phyloP scores from a whole-genome alignment of 805 yeast genomes.

The Alloascoidea africana region DNA sequence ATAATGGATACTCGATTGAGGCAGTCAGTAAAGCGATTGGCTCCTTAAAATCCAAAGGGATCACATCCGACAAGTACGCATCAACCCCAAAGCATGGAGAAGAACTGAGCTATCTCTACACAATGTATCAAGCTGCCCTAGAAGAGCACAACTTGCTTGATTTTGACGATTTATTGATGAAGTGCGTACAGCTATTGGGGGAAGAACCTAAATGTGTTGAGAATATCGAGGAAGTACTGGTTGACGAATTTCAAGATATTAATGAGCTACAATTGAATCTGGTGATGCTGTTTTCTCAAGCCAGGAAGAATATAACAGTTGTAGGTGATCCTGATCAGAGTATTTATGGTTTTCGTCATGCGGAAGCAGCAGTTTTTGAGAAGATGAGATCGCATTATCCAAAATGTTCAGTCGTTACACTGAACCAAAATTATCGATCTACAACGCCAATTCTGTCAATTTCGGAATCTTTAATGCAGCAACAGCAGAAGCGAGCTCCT shows the following conservation, averaged over 20 bases:
- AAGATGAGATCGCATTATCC: slow-evolving; percentile 28
- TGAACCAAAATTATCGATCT: slow-evolving; percentile 72
- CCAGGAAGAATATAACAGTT: slow-evolving; percentile 50
- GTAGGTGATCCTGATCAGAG: slow-evolving; percentile 98
- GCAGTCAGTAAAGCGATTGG: slow-evolving; percentile 1
- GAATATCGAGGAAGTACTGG: slow-evolving; percentile 55
- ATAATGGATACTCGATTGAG: not conserved
- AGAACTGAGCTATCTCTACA: slow-evolving; percentile 22
- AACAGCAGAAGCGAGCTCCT: slow-evolving; percentile 28
- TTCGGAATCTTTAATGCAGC: slow-evolving; percentile 52
- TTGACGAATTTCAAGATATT: slow-evolving; percentile 94
- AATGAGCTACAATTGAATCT: slow-evolving; percentile 61
- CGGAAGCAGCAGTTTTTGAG: slow-evolving; percentile 51
- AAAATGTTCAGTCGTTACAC: slow-evolving; percentile 21
- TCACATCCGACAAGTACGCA: slow-evolving; percentile 2
- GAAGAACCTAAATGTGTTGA: slow-evolving; percentile 26
- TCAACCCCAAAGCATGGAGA: not conserved
- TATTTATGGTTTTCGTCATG: slow-evolving; percentile 79
- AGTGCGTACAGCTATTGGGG: slow-evolving; percentile 33
- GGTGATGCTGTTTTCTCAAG: slow-evolving; percentile 33
- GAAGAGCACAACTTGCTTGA: slow-evolving; percentile 33
- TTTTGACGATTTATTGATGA: slow-evolving; percentile 69
- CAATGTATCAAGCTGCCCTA: slow-evolving; percentile 35
- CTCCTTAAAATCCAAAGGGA: slow-evolving; percentile 8
- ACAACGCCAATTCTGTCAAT: slow-evolving; percentile 46